Conservation (phyloP, 305 asterid genomes). For the Solanum chacoense region DNA sequence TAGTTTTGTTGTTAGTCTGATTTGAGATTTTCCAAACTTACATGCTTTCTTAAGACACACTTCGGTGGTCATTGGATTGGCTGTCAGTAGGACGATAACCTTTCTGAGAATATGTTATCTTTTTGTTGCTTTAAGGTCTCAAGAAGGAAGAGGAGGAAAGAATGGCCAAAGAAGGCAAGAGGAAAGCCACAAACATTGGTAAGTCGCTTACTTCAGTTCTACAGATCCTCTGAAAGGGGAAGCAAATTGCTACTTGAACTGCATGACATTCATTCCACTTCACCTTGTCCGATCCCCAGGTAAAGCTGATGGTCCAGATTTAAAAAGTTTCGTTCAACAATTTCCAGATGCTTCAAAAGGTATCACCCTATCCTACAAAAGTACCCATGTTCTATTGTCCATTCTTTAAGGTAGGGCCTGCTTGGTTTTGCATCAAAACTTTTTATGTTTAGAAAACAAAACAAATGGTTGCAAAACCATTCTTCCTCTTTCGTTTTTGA, state of each 20-base stretch:
- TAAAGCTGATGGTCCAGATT: constrained; percentile 66
- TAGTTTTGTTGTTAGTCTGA: not conserved
- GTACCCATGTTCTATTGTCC: not conserved
- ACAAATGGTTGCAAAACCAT: not conserved
- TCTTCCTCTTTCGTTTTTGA: not conserved
- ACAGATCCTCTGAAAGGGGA: not conserved
- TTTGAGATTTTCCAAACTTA: not conserved
- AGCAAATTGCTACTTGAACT: not conserved
- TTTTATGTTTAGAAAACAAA: not conserved
- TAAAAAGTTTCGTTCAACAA: constrained; percentile 60
- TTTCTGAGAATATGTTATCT: not conserved
- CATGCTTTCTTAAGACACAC: not conserved
- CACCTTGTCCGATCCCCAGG: constrained; percentile 21
- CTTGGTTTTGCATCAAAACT: not conserved
- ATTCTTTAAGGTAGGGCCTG: not conserved
- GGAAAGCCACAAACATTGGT: constrained; percentile 41
- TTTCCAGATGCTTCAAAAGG: constrained; percentile 70
- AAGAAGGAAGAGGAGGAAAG: constrained; percentile 86
- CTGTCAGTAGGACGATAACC: not conserved
- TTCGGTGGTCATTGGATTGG: not conserved
- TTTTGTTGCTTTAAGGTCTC: constrained; percentile 39
- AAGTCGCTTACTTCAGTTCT: constrained; percentile 11
- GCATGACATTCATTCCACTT: constrained; percentile 2
- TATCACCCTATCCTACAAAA: constrained; percentile 10
- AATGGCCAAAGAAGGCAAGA: constrained; percentile 43